phyloP scores from a whole-genome alignment of 2,329 filamentous ascomycete species.

The Trichoderma citrinoviride region DNA sequence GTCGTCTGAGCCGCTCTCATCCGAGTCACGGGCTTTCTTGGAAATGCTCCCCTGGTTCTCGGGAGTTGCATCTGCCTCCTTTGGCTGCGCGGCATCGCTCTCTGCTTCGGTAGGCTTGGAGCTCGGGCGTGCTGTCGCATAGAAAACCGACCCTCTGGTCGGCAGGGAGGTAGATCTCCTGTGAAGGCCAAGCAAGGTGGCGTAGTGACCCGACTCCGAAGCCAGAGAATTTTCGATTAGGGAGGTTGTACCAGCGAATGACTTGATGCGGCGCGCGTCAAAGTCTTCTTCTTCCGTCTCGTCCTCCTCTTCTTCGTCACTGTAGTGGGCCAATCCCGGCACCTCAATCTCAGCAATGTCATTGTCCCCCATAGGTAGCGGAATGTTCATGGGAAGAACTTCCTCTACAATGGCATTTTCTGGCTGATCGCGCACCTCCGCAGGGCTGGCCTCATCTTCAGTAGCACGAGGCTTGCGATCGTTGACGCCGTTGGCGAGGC shows the following conservation, averaged over 20 bases:
- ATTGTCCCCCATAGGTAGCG: constrained; percentile 64
- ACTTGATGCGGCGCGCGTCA: constrained; percentile 46
- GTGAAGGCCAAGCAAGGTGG: constrained; percentile 36
- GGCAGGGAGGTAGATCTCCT: constrained; percentile 53
- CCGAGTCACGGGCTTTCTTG: constrained; percentile 19
- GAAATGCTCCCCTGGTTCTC: neutral
- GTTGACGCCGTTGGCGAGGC: constrained; percentile 40
- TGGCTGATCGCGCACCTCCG: constrained; percentile 23
- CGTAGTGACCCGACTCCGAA: constrained; percentile 24
- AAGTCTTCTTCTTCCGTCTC: constrained; percentile 36
- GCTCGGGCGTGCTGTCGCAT: constrained; percentile 15
- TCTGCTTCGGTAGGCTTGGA: neutral
- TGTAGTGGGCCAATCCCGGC: constrained; percentile 62
- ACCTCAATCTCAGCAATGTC: constrained; percentile 81
- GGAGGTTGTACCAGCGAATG: constrained; percentile 31
- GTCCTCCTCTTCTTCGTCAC: constrained; percentile 57
- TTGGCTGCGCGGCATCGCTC: neutral
- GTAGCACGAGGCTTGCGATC: constrained; percentile 25
- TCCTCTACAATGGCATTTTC: constrained; percentile 30
- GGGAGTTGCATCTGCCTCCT: neutral
- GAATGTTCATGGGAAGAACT: constrained; percentile 47
- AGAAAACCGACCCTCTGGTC: constrained; percentile 29
- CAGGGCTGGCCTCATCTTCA: constrained; percentile 14
- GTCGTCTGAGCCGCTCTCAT: constrained; percentile 35
- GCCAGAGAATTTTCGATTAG: constrained; percentile 16